Conservation (phyloP, 371 early-diverging fungal genomes). For the Rhizopus sp. region DNA sequence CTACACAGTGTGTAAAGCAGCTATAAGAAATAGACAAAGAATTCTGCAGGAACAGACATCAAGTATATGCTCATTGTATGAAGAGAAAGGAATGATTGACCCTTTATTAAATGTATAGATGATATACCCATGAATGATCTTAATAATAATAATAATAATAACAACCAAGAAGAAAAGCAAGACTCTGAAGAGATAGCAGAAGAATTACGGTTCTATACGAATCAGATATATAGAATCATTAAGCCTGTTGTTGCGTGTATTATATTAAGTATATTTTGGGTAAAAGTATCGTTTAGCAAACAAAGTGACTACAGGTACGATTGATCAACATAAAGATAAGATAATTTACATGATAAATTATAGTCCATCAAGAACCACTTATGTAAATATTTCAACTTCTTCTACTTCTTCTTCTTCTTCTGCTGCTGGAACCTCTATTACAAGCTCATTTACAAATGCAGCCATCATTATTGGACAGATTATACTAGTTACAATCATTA, state of each 20-base stretch:
- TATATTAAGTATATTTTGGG: conserved; percentile 79
- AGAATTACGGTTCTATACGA: conserved; percentile 75
- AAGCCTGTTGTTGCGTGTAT: conserved; percentile 81
- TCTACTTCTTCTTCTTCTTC: conserved; percentile 5
- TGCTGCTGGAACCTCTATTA: conserved; percentile 13
- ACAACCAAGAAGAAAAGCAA: conserved; percentile 5
- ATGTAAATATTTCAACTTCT: conserved; percentile 37
- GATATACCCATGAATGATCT: conserved; percentile 27
- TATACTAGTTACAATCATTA: conserved; percentile 75
- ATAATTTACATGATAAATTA: neutral
- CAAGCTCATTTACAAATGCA: conserved; percentile 63
- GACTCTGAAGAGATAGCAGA: conserved; percentile 45
- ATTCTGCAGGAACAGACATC: neutral
- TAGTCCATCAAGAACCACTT: conserved; percentile 56
- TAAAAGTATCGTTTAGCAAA: conserved; percentile 67
- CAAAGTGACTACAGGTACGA: conserved; percentile 58
- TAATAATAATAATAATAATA: conserved; percentile 7
- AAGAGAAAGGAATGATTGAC: neutral
- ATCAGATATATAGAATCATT: conserved; percentile 80
- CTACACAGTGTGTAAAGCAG: conserved; percentile 43
- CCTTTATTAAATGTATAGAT: conserved; percentile 1
- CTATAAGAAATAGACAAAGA: conserved; percentile 9
- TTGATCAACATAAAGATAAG: neutral
- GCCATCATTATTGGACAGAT: conserved; percentile 78
- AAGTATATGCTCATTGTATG: neutral